A percentile compares a stretch with the other conserved stretches of the same genome.
phyloP scores from a whole-genome alignment of 768 basidiomycete genomes.

The Xerocomellus dryophilus region DNA sequence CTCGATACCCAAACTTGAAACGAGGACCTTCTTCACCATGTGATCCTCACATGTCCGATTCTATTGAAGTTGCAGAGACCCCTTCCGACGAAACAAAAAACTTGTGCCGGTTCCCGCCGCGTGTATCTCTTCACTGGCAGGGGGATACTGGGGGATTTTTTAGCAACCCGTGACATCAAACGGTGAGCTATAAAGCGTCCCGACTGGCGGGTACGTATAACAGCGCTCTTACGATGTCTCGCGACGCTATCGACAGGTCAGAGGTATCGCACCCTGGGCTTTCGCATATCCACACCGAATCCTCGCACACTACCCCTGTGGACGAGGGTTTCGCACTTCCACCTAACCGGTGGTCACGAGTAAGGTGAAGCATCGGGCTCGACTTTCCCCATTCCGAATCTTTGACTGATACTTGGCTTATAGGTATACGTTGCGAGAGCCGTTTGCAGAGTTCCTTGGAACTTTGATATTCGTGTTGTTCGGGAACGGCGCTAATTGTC shows the following conservation, averaged over 20 bases:
- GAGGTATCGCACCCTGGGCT: background rate
- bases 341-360: conserved; percentile 50
- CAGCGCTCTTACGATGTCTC: background rate
- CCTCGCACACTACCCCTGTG: background rate
- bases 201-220: background rate
- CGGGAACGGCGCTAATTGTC: conserved; percentile 52
- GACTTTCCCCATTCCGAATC: background rate
- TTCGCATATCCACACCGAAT: background rate
- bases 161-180: background rate
- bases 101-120: background rate
- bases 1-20: background rate
- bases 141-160: no score
- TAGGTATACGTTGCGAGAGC: conserved; percentile 48
- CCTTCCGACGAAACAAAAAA: background rate
- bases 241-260: background rate
- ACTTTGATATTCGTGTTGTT: conserved; percentile 52
- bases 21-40: background rate
- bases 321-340: conserved; percentile 14
- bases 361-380: conserved; percentile 38
- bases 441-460: conserved; percentile 60
- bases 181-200: background rate
- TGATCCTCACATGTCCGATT: background rate
- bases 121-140: background rate
- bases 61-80: background rate
- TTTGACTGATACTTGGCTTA: background rate